A percentile compares a stretch with the other conserved stretches of the same genome.
These are phyloP conservation scores for Knufia fluminis DNA, from an alignment of 2,329 filamentous ascomycete genomes.

Conservation along the genomic window DNA sequence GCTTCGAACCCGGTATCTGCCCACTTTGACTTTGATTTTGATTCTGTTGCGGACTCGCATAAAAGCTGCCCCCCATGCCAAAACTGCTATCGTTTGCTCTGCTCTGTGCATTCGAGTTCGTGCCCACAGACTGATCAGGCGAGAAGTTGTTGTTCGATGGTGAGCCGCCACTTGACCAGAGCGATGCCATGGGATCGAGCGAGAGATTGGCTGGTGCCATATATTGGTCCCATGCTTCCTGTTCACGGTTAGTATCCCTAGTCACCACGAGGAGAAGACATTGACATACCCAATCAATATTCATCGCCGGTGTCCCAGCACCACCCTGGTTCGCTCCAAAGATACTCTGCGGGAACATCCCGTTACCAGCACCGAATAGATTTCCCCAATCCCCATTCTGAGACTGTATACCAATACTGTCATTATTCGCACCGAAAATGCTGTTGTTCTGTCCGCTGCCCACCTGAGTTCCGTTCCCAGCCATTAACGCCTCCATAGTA, in stretches of 20 bases:
- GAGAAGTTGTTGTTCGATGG: slow-evolving; percentile 17
- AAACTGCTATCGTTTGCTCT: slow-evolving; percentile 2
- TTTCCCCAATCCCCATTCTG: slow-evolving; percentile 1
- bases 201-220: slow-evolving; percentile 47
- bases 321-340: slow-evolving; percentile 50
- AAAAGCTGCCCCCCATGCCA: slow-evolving; percentile 1
- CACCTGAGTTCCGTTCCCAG: background rate
- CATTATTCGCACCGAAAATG: background rate
- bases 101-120: slow-evolving; percentile 13
- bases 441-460: slow-evolving; percentile 2
- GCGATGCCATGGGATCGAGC: slow-evolving; percentile 32
- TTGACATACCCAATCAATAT: slow-evolving; percentile 54
- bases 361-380: slow-evolving; percentile 8
- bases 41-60: slow-evolving; percentile 6
- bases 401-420: background rate
- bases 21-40: slow-evolving; percentile 12
- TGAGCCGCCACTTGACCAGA: slow-evolving; percentile 24
- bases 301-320: slow-evolving; percentile 32
- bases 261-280: background rate
- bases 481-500: background rate
- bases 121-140: slow-evolving; percentile 10
- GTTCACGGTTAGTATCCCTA: slow-evolving; percentile 23
- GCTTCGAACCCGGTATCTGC: too few relatives aligned
- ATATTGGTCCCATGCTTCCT: slow-evolving; percentile 62
- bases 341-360: slow-evolving; percentile 41